Percentiles rank a stretch among this genome's conserved stretches.
phyloP scores from a whole-genome alignment of 2,329 filamentous ascomycete species.

The Hymenoscyphus scutula region DNA sequence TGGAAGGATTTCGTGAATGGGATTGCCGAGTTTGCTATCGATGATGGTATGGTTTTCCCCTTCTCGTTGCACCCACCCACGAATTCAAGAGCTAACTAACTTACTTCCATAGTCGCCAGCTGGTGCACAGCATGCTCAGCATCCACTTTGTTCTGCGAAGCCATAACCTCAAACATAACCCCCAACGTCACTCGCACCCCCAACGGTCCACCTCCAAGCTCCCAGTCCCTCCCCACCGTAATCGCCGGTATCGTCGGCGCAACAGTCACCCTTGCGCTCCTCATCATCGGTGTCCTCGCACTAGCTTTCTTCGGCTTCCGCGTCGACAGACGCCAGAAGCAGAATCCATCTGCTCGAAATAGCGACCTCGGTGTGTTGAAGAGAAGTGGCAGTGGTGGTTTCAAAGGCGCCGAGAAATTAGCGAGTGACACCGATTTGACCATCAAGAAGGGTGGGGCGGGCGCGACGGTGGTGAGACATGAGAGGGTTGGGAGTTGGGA shows the following conservation, averaged over 20 bases:
- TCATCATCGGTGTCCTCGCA: slow-evolving; percentile 17
- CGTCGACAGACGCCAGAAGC: slow-evolving; percentile 19
- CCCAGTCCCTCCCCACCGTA: slow-evolving; percentile 15
- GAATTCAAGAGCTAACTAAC: background rate
- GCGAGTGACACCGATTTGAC: slow-evolving; percentile 33
- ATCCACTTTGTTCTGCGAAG: slow-evolving; percentile 30
- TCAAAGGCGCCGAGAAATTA: slow-evolving; percentile 35
- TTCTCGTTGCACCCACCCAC: too few relatives aligned
- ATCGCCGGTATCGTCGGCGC: slow-evolving; percentile 36
- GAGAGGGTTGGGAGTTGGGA: slow-evolving; percentile 38
- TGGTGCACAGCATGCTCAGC: slow-evolving; percentile 33
- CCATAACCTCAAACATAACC: slow-evolving; percentile 16
- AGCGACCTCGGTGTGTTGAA: slow-evolving; percentile 18
- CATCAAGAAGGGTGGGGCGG: slow-evolving; percentile 27
- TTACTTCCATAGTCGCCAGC: slow-evolving; percentile 10
- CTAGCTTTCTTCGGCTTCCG: slow-evolving; percentile 31
- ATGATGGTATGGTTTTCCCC: slow-evolving; percentile 2
- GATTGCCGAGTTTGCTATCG: slow-evolving; percentile 28
- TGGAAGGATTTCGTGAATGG: slow-evolving; percentile 32
- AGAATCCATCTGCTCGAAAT: background rate
- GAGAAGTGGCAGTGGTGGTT: slow-evolving; percentile 29
- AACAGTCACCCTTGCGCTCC: slow-evolving; percentile 24
- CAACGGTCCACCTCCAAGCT: background rate
- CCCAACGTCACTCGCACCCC: background rate
- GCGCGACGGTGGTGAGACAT: slow-evolving; percentile 27